These are phyloP conservation scores for Purpureocillium takamizusanense DNA, from an alignment of 2,329 filamentous ascomycete species.

Conservation along the genomic window DNA sequence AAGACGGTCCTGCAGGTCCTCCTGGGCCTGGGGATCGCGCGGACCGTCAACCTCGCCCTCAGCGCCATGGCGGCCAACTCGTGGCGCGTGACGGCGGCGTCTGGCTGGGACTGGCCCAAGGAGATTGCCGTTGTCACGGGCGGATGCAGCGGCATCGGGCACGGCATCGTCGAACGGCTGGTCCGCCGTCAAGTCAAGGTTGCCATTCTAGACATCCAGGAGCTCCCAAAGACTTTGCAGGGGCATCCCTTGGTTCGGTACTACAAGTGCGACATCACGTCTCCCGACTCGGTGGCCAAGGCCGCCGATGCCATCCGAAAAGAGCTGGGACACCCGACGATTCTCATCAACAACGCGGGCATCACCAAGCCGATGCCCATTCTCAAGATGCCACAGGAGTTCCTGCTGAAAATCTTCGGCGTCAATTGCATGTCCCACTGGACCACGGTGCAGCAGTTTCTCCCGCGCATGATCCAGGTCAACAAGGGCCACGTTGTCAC, in stretches of 20 bases:
- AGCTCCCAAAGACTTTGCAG: slow-evolving; percentile 15
- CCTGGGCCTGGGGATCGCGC: slow-evolving; percentile 14
- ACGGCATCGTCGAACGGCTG: slow-evolving; percentile 22
- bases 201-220: slow-evolving; percentile 55
- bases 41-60: slow-evolving; percentile 13
- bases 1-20: slow-evolving; percentile 9
- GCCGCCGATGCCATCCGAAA: slow-evolving; percentile 28
- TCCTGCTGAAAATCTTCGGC: slow-evolving; percentile 55
- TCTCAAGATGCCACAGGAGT: slow-evolving; percentile 43
- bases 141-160: slow-evolving; percentile 32
- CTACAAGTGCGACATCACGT: slow-evolving; percentile 30
- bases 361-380: slow-evolving; percentile 50
- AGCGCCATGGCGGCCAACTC: slow-evolving; percentile 19
- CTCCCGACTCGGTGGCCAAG: slow-evolving; percentile 32
- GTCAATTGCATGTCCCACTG: slow-evolving; percentile 61
- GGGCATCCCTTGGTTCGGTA: slow-evolving; percentile 13
- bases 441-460: slow-evolving; percentile 54
- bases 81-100: slow-evolving; percentile 13
- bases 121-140: slow-evolving; percentile 36
- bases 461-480: slow-evolving; percentile 50
- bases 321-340: slow-evolving; percentile 51
- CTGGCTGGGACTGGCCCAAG: slow-evolving; percentile 24
- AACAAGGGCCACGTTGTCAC: slow-evolving; percentile 68
- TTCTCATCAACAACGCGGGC: slow-evolving; percentile 65
- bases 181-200: slow-evolving; percentile 45